Percentiles rank a stretch among this genome's conserved stretches.
Evolutionary conservation across 2,329 filamentous ascomycete genomes (phyloP).

Genomic region (Colletotrichum theobromicola): DNA sequence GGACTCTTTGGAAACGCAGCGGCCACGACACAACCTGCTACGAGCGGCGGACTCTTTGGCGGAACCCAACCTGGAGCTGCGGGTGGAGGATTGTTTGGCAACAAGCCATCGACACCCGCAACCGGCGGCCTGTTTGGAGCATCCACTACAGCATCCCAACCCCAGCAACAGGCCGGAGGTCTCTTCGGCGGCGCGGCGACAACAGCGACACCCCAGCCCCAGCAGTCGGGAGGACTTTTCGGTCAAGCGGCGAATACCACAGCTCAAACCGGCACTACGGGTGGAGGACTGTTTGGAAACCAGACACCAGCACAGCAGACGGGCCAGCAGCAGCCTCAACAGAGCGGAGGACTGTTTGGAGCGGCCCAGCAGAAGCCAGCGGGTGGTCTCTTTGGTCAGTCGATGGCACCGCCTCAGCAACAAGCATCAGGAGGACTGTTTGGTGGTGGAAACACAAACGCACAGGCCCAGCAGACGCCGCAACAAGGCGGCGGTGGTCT

Average conservation of each 20-base stretch:
- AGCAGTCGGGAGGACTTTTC: neutral
- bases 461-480: constrained; percentile 20
- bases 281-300: constrained; percentile 15
- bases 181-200: neutral
- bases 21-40: constrained; percentile 3
- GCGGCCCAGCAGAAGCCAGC: constrained; percentile 23
- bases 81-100: constrained; percentile 13
- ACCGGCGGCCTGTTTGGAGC: constrained; percentile 40
- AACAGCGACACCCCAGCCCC: neutral
- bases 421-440: constrained; percentile 32
- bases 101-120: constrained; percentile 30
- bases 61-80: neutral
- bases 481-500: constrained; percentile 25
- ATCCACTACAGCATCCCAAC: constrained; percentile 24
- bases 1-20: constrained; percentile 9
- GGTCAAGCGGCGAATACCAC: neutral
- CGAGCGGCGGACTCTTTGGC: constrained; percentile 24
- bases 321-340: constrained; percentile 26
- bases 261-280: constrained; percentile 17
- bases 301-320: constrained; percentile 16
- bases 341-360: constrained; percentile 41
- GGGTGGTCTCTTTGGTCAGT: constrained; percentile 27
- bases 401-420: constrained; percentile 4
- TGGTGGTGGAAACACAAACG: constrained; percentile 27
- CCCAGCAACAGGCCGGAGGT: constrained; percentile 29